A percentile compares a stretch with the other conserved stretches of the same genome.
Evolutionary conservation across 805 yeast genomes (phyloP).

Genomic region (Kregervanrija fluxuum): DNA sequence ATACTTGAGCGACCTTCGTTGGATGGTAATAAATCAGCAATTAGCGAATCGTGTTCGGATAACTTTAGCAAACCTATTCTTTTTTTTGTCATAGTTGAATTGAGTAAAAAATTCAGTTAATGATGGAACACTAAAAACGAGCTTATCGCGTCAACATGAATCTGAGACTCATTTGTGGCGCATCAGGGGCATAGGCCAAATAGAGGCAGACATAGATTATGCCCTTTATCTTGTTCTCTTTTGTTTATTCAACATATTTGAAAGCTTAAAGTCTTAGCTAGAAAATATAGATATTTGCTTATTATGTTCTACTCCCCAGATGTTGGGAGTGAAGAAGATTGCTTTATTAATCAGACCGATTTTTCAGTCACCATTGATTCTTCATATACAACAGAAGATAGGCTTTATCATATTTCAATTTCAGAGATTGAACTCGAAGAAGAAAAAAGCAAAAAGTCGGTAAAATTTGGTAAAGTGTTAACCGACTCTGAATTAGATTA

Average conservation of each 20-base stretch:
- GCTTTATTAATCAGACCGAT: constrained; percentile 11
- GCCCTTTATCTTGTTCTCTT: no score
- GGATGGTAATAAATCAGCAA: constrained; percentile 41
- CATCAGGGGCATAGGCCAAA: no score
- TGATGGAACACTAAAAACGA: no score
- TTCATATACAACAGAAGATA: constrained; percentile 1
- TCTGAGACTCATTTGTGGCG: no score
- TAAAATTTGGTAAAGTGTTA: constrained; percentile 3
- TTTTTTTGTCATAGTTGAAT: no score
- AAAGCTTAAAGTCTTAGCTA: no score
- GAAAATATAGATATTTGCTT: no score
- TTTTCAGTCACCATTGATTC: constrained; percentile 8
- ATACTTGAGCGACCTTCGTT: constrained; percentile 44
- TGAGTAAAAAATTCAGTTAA: no score
- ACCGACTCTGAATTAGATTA: background rate
- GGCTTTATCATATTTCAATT: background rate
- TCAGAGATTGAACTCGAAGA: background rate
- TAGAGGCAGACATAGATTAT: no score
- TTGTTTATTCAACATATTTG: no score
- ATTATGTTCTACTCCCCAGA: background rate
- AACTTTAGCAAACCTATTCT: no score
- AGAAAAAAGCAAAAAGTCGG: constrained; percentile 3
- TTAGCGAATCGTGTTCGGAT: constrained; percentile 6
- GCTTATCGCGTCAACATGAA: no score
- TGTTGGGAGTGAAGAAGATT: background rate